Evolutionary conservation across 345 rosid species (phyloP).

Genomic region (Linum lewisii): DNA sequence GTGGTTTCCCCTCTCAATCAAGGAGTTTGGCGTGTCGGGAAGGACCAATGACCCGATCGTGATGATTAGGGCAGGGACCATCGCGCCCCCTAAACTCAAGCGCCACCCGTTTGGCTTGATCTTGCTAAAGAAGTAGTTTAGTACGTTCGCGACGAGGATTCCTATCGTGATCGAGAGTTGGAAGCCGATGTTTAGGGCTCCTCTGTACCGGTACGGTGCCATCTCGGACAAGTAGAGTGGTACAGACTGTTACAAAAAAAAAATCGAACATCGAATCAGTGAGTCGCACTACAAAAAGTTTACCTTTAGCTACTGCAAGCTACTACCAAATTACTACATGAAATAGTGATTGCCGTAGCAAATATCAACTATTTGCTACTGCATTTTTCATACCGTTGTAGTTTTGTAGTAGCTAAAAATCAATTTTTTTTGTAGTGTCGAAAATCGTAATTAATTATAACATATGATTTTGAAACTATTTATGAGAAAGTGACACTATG

Average conservation of each 20-base stretch:
- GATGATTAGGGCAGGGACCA: conserved; percentile 93
- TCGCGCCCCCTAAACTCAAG: conserved; percentile 84
- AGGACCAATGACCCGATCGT: conserved; percentile 67
- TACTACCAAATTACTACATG: too few relatives aligned
- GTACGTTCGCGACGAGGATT: conserved; percentile 65
- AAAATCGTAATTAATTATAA: too few relatives aligned
- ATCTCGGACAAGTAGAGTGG: conserved; percentile 94
- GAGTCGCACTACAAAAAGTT: too few relatives aligned
- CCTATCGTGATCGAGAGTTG: conserved; percentile 89
- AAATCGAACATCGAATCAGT: background rate
- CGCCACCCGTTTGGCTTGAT: conserved; percentile 94
- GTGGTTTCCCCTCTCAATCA: conserved; percentile 77
- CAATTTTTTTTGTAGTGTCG: too few relatives aligned
- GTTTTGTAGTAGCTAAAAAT: too few relatives aligned
- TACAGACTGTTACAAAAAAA: conserved; percentile 52
- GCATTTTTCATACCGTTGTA: too few relatives aligned
- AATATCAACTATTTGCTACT: too few relatives aligned
- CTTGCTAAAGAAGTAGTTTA: conserved; percentile 78
- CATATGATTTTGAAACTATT: too few relatives aligned
- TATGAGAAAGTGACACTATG: too few relatives aligned
- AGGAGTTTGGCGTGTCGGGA: conserved; percentile 89
- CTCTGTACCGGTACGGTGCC: conserved; percentile 97
- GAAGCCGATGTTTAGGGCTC: conserved; percentile 83
- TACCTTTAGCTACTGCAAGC: too few relatives aligned
- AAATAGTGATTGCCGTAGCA: too few relatives aligned